These are phyloP conservation scores for Kluyveromyces sp. DNA, from an alignment of 1,139 yeast species.

Conservation along the genomic window DNA sequence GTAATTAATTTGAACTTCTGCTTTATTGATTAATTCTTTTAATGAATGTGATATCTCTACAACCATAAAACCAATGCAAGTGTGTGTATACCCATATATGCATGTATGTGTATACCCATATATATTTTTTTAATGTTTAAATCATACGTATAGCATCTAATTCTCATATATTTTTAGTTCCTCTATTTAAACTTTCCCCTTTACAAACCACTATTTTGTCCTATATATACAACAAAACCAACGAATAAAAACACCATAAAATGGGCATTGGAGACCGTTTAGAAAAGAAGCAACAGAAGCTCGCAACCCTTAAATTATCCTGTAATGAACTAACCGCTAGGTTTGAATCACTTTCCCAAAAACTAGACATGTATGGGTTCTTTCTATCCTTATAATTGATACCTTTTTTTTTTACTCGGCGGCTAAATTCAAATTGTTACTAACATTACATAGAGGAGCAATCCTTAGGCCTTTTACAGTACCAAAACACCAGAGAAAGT, in stretches of 20 bases:
- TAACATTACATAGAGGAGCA: not conserved
- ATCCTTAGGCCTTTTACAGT: not conserved
- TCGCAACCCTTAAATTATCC: not conserved
- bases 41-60: no score
- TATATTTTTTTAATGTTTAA: not conserved
- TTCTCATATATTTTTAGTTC: not conserved
- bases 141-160: not conserved
- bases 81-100: not conserved
- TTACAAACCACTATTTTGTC: not conserved
- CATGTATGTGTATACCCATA: not conserved
- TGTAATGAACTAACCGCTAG: not conserved
- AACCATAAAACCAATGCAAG: not conserved
- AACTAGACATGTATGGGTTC: not conserved
- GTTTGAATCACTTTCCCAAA: not conserved
- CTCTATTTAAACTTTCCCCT: not conserved
- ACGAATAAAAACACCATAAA: not conserved
- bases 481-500: conserved; percentile 10
- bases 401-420: not conserved
- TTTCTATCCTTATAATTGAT: not conserved
- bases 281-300: not conserved
- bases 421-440: not conserved
- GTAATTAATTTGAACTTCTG: no score
- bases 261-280: conserved; percentile 1
- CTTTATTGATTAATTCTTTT: no score
- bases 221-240: not conserved